These are phyloP conservation scores for Oropetium thomaeum DNA, from an alignment of 176 grass and related monocot species.

Conservation along the genomic window DNA sequence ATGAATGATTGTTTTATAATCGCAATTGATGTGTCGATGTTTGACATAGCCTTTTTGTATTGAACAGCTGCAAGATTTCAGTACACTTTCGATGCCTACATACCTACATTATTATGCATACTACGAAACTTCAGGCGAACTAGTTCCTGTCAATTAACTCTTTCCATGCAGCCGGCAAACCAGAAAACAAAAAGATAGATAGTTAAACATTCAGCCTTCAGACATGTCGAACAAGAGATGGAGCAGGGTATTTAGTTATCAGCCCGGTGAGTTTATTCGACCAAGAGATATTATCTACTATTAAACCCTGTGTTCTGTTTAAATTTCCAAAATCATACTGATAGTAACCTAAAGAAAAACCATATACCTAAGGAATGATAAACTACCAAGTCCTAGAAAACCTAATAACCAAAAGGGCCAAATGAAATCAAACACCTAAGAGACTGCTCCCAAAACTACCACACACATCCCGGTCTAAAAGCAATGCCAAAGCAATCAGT, in stretches of 20 bases:
- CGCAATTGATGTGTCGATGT: background rate
- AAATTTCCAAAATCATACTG: conserved; percentile 5
- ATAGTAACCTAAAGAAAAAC: background rate
- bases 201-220: background rate
- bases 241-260: background rate
- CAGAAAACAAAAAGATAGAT: background rate
- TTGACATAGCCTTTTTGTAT: background rate
- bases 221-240: background rate
- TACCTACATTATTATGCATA: background rate
- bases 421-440: background rate
- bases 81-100: background rate
- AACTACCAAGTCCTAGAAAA: background rate
- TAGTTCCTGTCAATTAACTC: background rate
- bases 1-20: conserved; percentile 4
- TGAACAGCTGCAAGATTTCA: background rate
- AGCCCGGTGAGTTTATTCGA: background rate
- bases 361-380: background rate
- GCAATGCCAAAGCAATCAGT: background rate
- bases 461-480: background rate
- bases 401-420: background rate
- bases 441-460: background rate
- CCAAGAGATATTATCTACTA: background rate
- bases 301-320: background rate
- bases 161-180: background rate
- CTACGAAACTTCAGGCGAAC: background rate